A percentile compares a stretch with the other conserved stretches of the same genome.
phyloP scores from a whole-genome alignment of 192 early-diverging fungal genomes.

The Coemansia sp. region DNA sequence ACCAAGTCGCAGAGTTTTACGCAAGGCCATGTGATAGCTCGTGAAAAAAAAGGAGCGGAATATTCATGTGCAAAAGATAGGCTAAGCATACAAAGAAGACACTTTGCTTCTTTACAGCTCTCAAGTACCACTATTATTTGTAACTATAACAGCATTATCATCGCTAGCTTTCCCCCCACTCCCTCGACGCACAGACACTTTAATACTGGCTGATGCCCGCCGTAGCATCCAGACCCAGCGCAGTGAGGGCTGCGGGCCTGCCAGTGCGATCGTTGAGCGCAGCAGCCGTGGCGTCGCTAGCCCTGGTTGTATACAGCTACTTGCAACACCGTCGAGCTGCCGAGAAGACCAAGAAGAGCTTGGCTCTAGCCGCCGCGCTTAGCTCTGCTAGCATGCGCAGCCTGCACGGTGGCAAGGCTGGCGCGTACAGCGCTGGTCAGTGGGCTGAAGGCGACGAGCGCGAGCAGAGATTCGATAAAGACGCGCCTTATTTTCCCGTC shows the following conservation, averaged over 20 bases:
- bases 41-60: neutral
- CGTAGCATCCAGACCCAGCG: constrained; percentile 10
- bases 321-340: constrained; percentile 41
- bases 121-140: neutral
- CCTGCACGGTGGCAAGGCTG: constrained; percentile 23
- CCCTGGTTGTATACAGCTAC: constrained; percentile 52
- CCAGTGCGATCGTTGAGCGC: constrained; percentile 36
- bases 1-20: neutral
- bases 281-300: constrained; percentile 38
- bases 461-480: constrained; percentile 48
- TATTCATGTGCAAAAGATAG: neutral
- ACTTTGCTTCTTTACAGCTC: neutral
- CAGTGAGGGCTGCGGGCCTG: constrained; percentile 25
- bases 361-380: constrained; percentile 28
- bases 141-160: neutral
- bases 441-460: constrained; percentile 52
- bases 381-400: constrained; percentile 50
- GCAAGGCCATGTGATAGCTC: neutral
- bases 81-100: neutral
- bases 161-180: no score
- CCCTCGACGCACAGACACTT: neutral
- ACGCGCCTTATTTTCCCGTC: constrained; percentile 38
- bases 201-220: constrained; percentile 14
- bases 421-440: constrained; percentile 31
- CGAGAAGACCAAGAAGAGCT: constrained; percentile 50